Conservation (phyloP, 2,329 filamentous ascomycete species). For the Microcera coccophila region DNA sequence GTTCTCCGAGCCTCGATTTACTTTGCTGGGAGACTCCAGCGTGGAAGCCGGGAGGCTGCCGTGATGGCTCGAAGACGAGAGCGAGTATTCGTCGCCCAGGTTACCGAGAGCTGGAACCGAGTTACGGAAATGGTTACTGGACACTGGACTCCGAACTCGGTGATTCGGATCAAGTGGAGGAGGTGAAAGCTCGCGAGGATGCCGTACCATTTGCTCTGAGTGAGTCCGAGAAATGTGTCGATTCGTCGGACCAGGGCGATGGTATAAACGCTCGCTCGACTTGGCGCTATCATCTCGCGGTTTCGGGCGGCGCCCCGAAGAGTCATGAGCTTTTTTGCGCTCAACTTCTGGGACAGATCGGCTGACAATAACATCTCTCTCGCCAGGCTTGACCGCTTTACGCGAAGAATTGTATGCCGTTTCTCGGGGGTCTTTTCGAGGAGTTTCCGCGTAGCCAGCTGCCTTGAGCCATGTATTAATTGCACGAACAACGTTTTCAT, state of each 20-base stretch:
- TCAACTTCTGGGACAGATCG: constrained; percentile 18
- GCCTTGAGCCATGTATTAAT: constrained; percentile 44
- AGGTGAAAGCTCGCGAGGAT: constrained; percentile 14
- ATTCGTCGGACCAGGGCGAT: constrained; percentile 13
- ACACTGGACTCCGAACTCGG: constrained; percentile 18
- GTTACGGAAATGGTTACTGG: constrained; percentile 18
- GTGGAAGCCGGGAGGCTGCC: constrained; percentile 5
- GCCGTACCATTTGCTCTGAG: constrained; percentile 16
- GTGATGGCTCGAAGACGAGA: constrained; percentile 8
- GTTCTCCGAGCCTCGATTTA: too few relatives aligned
- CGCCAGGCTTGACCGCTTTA: background rate
- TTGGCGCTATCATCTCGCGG: constrained; percentile 15
- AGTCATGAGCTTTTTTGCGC: constrained; percentile 10
- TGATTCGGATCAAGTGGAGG: constrained; percentile 5
- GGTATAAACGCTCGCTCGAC: constrained; percentile 6
- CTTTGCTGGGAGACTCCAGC: too few relatives aligned
- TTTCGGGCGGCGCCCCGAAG: constrained; percentile 15
- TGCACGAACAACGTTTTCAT: constrained; percentile 57
- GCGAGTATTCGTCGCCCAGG: constrained; percentile 13
- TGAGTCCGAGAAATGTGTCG: constrained; percentile 14
- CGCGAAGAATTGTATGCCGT: constrained; percentile 9
- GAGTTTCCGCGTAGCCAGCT: constrained; percentile 15
- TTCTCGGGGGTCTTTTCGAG: constrained; percentile 2
- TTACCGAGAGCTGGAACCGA: constrained; percentile 14
- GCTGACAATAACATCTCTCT: constrained; percentile 14